Evolutionary conservation across 352 stramenopile genomes (phyloP).

Genomic region (Phytophthora chlamydospora): DNA sequence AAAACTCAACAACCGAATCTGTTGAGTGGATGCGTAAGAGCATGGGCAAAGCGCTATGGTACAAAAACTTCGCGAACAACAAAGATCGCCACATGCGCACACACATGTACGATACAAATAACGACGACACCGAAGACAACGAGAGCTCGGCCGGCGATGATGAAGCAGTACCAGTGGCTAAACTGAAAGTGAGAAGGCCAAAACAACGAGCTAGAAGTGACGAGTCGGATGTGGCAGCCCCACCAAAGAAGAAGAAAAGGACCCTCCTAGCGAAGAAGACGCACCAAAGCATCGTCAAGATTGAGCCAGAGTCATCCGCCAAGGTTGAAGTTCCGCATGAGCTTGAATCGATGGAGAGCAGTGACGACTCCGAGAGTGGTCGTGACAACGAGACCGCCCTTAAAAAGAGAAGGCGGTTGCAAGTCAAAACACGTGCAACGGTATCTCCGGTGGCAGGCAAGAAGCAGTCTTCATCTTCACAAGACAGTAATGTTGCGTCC

Average conservation of each 20-base stretch:
- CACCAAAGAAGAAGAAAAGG: conserved; percentile 21
- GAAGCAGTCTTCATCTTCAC: not conserved
- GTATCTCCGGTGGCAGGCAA: not conserved
- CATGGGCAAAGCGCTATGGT: conserved; percentile 35
- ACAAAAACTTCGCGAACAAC: conserved; percentile 41
- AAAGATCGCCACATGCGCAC: conserved; percentile 30
- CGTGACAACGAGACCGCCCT: not conserved
- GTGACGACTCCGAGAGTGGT: conserved; percentile 7
- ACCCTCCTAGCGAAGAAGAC: conserved; percentile 1
- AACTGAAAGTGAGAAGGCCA: conserved; percentile 18
- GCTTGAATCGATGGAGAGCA: conserved; percentile 12
- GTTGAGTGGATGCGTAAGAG: conserved; percentile 22
- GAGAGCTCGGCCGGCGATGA: conserved; percentile 7
- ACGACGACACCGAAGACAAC: not conserved
- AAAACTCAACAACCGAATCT: conserved; percentile 20
- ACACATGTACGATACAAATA: conserved; percentile 29
- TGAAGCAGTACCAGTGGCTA: conserved; percentile 4
- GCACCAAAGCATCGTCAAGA: conserved; percentile 8
- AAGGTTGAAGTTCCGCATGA: conserved; percentile 16
- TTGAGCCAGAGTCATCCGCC: conserved; percentile 14
- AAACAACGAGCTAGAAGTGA: conserved; percentile 1
- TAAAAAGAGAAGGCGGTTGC: conserved; percentile 12
- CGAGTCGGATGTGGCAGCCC: not conserved
- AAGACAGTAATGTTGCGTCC: conserved; percentile 10
- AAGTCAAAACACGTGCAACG: not conserved